phyloP scores from a whole-genome alignment of 345 rosid species.

The Euphorbia peplus region DNA sequence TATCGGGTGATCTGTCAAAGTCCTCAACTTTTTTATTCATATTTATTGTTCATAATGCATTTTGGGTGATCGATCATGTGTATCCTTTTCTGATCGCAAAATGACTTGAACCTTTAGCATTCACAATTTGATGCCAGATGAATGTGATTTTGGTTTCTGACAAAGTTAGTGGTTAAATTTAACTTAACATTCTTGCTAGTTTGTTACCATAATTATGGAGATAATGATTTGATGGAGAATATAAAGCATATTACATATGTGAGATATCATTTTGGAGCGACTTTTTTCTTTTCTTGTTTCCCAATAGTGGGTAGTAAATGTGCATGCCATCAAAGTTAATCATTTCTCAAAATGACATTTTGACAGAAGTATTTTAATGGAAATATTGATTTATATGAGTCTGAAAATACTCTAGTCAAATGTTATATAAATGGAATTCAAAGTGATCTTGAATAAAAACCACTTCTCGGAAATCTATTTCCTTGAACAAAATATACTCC shows the following conservation, averaged over 20 bases:
- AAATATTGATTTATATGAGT: background rate
- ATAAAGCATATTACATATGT: background rate
- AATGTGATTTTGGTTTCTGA: background rate
- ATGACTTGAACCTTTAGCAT: background rate
- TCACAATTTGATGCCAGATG: background rate
- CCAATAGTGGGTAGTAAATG: background rate
- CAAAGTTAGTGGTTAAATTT: background rate
- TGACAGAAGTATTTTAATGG: background rate
- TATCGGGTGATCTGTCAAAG: background rate
- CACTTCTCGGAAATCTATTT: background rate
- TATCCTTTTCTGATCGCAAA: background rate
- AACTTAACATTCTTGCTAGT: background rate
- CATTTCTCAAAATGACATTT: too few species aligned
- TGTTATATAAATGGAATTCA: background rate
- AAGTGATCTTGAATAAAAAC: background rate
- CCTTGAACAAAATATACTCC: background rate
- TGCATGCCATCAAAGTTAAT: too few species aligned
- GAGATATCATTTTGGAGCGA: background rate
- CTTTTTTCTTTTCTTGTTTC: background rate
- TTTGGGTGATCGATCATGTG: background rate
- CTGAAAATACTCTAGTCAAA: background rate
- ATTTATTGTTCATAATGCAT: background rate
- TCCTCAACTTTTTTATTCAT: background rate
- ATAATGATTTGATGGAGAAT: background rate
- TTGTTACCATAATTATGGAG: background rate